Evolutionary conservation across 2,329 filamentous ascomycete genomes (phyloP), one percentile per base, ranked within the genome.

Genomic region (Alternaria arborescens): DNA sequence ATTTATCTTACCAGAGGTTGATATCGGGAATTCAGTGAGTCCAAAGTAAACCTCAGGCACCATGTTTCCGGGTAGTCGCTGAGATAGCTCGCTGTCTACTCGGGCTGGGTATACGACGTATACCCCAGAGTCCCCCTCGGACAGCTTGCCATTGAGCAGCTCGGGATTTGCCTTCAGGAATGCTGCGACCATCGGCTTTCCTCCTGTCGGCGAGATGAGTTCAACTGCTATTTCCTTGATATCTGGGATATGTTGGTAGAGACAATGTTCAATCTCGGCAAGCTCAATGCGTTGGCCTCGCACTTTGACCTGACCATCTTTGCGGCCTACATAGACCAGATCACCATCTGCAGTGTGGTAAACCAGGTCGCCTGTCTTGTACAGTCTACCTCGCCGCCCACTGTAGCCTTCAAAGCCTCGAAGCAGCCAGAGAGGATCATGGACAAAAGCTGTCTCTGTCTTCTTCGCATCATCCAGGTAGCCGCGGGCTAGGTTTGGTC

Each of bases 1-100:
- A 47, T 76, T 66, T 4, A 62, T 58, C 48, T 86, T 86, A 0
- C 81, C 78, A 6, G 83, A 84, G 2, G 79, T 71, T 6, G 82
- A 68, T 1, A 79, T 68, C 0, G 83, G 84, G 20, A 85, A 70
- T 8, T 76, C 59, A 22, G 73, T 78, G 32, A 85, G 64, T 0
- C 80, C 77, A 10, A 84, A 79, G 53, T 81, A 84, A 11, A 78
- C 77, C 0, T 75, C 75, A 0, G 83, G 80, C 1, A 81, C 71
- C 78, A 81, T 81, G 61, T 80, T 78, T 10, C 34, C 38, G 2
- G 75, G 74, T 6, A 77, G 41, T 5, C 18, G n/a, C 16, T n/a
- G 38, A 28, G 14, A 18, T 26, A 54, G 28, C 5, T 32, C 22
- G 16, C 34, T 26, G 22, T 34, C 18, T 30, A 30, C 11, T 30